Base-by-base conservation (phyloP, 768 basidiomycete species). In the Podaxis carcinomalis region DNA sequence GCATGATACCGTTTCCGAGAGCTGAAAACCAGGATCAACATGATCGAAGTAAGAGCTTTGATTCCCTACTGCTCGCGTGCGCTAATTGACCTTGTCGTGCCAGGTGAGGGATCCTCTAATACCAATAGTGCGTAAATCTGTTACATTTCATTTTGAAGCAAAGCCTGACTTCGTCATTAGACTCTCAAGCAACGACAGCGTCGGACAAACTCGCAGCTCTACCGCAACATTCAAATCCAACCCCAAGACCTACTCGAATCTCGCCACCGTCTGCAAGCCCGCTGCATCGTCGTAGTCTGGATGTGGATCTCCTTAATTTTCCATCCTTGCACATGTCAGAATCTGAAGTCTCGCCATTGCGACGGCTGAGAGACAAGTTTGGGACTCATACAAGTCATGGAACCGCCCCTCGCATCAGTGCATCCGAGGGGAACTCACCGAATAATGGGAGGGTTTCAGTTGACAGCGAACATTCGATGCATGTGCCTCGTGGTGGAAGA, bases 361-460 rank as follows among this genome's bases (percentile, higher is more conserved):
- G 36, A 6, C 54, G 35, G 36, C n/a, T 61, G 46, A 61, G 35
- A 25, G 53, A 61, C 46, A 47, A 50, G 21, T 39, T 61, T 6
- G 59, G 53, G n/a, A 39, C 42, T 11, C 59, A 55, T 55, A 27
- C 19, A 19, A 54, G 40, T 25, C 52, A 21, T 16, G 53, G 46
- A 7, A 36, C 42, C 10, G 27, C 28, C 16, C 39, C 28, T 39
- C 52, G 25, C 11, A 52, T 39, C 25, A 61, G 59, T 25, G 59
- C 59, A 23, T 61, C 59, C 6, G 59, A 61, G 19, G 59, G 35
- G 11, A 61, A 50, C 21, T 61, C 59, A 1, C 59, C 59, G 7
- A 35, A 21, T 27, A 11, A 49, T 25, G 53, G 52, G 28, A 44
- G 44, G 23, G 6, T 39, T 35, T 49, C 42, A 7, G 14, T 37